These are phyloP conservation scores for Cardamine occulta DNA, from an alignment of 345 rosid species.

Conservation along the genomic window DNA sequence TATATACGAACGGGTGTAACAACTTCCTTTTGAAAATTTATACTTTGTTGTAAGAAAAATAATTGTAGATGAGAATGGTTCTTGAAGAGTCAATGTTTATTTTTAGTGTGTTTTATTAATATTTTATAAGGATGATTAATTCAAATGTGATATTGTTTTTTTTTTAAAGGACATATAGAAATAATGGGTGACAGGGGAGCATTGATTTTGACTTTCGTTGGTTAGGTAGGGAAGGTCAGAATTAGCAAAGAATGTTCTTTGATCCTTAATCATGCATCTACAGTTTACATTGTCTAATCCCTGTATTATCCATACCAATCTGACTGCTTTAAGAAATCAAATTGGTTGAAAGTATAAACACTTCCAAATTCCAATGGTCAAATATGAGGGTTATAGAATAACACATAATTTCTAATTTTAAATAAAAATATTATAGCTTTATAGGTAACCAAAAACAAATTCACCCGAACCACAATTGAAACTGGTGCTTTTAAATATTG, in stretches of 20 bases:
- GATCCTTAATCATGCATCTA: conserved; percentile 5
- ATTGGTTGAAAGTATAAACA: not conserved
- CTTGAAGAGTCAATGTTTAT: conserved; percentile 31
- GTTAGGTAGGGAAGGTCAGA: conserved; percentile 38
- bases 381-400: not conserved
- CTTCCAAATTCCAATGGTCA: not conserved
- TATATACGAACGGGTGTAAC: conserved; percentile 34
- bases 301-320: conserved; percentile 4
- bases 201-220: conserved; percentile 35
- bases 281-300: conserved; percentile 8
- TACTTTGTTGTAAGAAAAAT: conserved; percentile 7
- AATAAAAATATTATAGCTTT: not conserved
- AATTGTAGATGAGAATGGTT: conserved; percentile 26
- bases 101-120: conserved; percentile 5
- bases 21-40: conserved; percentile 38
- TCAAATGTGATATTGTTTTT: conserved; percentile 28
- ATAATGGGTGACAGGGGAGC: conserved; percentile 40
- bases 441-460: not conserved
- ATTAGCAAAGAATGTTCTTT: conserved; percentile 40
- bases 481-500: too few species aligned
- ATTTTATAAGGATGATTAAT: conserved; percentile 8
- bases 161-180: not conserved
- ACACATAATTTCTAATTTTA: not conserved
- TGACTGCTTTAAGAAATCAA: conserved; percentile 7
- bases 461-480: not conserved